Evolutionary conservation across 2,329 filamentous ascomycete species (phyloP).

Genomic region (Exophiala phaeomuriformis): DNA sequence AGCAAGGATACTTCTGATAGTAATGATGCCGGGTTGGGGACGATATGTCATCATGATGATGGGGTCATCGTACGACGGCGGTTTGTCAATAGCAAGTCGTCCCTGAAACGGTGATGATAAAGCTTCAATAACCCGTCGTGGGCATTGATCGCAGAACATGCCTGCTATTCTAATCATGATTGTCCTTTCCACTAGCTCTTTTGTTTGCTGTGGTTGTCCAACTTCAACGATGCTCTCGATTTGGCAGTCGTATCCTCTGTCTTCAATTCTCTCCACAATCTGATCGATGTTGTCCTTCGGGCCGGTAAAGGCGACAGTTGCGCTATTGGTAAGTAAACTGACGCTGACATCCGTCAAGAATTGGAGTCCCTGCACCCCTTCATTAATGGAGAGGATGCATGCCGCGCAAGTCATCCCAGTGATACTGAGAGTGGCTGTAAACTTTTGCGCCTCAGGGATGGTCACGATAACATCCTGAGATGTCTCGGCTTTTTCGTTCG

Average conservation of each 20-base stretch:
- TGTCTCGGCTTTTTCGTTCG: too few relatives aligned
- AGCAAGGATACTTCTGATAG: slow-evolving; percentile 64
- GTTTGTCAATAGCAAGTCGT: slow-evolving; percentile 41
- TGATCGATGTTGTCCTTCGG: slow-evolving; percentile 40
- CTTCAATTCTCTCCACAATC: slow-evolving; percentile 46
- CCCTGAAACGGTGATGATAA: slow-evolving; percentile 27
- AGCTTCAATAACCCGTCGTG: slow-evolving; percentile 36
- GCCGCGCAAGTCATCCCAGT: slow-evolving; percentile 68
- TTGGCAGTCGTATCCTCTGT: slow-evolving; percentile 59
- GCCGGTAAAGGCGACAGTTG: slow-evolving; percentile 51
- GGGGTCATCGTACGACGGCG: slow-evolving; percentile 55
- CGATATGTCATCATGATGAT: slow-evolving; percentile 64
- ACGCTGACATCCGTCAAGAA: slow-evolving; percentile 55
- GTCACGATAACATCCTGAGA: slow-evolving; percentile 7
- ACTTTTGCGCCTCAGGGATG: slow-evolving; percentile 8
- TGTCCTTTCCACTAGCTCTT: slow-evolving; percentile 38
- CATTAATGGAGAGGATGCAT: slow-evolving; percentile 58
- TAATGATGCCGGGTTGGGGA: slow-evolving; percentile 61
- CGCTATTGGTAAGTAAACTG: slow-evolving; percentile 62
- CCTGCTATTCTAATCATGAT: slow-evolving; percentile 62
- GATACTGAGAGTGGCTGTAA: slow-evolving; percentile 41
- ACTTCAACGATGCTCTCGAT: slow-evolving; percentile 44
- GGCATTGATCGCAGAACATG: slow-evolving; percentile 68
- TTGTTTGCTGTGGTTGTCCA: slow-evolving; percentile 26
- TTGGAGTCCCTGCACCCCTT: slow-evolving; percentile 50